Evolutionary conservation across 768 basidiomycete genomes (phyloP).

Genomic region (Russula compacta): DNA sequence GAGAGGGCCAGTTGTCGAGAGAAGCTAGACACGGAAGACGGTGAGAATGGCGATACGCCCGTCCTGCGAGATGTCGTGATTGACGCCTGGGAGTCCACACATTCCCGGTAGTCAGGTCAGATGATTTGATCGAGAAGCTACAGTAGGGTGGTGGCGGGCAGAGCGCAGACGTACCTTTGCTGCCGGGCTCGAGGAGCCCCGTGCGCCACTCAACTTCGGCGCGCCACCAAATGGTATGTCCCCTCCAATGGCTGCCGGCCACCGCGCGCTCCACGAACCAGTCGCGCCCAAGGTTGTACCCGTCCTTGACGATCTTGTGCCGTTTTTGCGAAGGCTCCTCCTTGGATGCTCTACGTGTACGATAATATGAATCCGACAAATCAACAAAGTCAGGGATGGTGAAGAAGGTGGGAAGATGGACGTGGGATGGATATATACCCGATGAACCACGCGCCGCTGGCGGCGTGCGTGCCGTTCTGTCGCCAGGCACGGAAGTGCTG

Average conservation of each 20-base stretch:
- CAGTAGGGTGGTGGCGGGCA: neutral
- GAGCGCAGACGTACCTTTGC: constrained; percentile 40
- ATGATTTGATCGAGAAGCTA: neutral
- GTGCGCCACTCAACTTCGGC: constrained; percentile 70
- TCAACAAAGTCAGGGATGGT: neutral
- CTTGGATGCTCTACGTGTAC: constrained; percentile 50
- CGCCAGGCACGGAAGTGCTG: constrained; percentile 87
- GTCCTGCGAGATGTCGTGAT: constrained; percentile 75
- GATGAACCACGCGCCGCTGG: constrained; percentile 79
- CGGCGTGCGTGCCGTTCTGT: constrained; percentile 67
- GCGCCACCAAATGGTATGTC: constrained; percentile 52
- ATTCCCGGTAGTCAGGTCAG: neutral
- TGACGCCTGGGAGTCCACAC: constrained; percentile 43
- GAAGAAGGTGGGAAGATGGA: neutral
- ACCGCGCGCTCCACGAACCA: constrained; percentile 62
- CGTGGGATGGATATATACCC: constrained; percentile 31
- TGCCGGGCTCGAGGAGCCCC: constrained; percentile 62
- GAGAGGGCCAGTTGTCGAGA: too few relatives aligned
- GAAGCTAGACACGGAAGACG: constrained; percentile 37
- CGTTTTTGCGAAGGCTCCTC: constrained; percentile 59
- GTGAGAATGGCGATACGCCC: constrained; percentile 75
- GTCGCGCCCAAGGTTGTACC: constrained; percentile 79
- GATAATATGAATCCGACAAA: neutral
- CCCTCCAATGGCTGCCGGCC: constrained; percentile 48
- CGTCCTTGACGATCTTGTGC: constrained; percentile 68